Conservation (phyloP, 768 basidiomycete genomes). For the Phylloporus sp. region DNA sequence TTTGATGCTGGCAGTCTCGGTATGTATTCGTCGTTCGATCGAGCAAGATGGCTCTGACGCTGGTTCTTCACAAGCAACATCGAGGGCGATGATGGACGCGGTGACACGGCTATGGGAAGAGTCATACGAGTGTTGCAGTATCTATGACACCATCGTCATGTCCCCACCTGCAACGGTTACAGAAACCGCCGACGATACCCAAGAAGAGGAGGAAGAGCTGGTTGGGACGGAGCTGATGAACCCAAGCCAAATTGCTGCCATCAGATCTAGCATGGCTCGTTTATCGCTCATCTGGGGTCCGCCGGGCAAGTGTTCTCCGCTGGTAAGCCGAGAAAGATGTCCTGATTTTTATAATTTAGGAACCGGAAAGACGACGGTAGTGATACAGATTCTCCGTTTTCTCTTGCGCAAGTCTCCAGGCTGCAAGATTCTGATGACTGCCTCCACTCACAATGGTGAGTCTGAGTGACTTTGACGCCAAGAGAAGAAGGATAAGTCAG, state of each 20-base stretch:
- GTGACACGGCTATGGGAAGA: constrained; percentile 45
- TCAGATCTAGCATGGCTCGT: constrained; percentile 40
- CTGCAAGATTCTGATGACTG: constrained; percentile 61
- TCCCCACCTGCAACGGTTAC: constrained; percentile 20
- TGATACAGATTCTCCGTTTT: constrained; percentile 53
- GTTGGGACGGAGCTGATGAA: constrained; percentile 37
- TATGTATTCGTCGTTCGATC: constrained; percentile 24
- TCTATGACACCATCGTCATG: constrained; percentile 45
- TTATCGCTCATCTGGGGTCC: constrained; percentile 68
- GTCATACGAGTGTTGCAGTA: constrained; percentile 42
- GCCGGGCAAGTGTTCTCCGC: constrained; percentile 40
- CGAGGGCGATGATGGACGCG: constrained; percentile 64
- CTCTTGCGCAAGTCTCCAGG: constrained; percentile 33
- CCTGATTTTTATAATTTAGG: constrained; percentile 33
- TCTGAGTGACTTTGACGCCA: too few relatives aligned
- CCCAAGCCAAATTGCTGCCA: constrained; percentile 50
- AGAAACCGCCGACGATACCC: neutral
- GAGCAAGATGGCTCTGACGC: constrained; percentile 1
- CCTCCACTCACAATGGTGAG: constrained; percentile 65
- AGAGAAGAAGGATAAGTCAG: neutral
- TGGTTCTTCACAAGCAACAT: constrained; percentile 42
- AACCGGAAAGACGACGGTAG: constrained; percentile 70
- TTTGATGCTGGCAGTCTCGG: constrained; percentile 61
- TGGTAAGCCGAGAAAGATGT: neutral
- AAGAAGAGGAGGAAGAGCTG: constrained; percentile 13